Evolutionary conservation across 495 filamentous ascomycete genomes (phyloP), one percentile per base, ranked within the genome.

Genomic region (Penicillium tannophilum): DNA sequence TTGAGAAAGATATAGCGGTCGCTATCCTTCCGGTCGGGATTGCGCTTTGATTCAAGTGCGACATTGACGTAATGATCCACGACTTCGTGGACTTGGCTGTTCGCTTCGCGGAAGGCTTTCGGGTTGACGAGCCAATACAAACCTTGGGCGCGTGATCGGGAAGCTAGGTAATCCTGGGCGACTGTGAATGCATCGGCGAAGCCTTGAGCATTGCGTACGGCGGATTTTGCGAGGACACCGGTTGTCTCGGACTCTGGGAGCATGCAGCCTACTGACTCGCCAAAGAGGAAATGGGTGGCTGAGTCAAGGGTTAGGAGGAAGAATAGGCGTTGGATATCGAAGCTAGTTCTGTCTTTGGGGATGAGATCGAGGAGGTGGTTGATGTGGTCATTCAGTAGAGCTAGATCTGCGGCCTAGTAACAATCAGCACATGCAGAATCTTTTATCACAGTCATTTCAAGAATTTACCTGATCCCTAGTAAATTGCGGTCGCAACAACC

Each of bases 231-330:
- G 16, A 74, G 62, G 3, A 75, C 64, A 35, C 65, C 66, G 1
- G 59, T 51, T 5, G 58, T 58, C 44, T 56, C 42, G 1, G 64
- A 64, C 0, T 57, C 56, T 3, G 64, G 58, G 8, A 58, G 55
- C 61, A 84, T 70, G 30, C 74, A 76, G 45, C 78, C 67, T 1
- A 81, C 70, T 41, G 80, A 82, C 59, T 84, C 78, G 19, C 85
- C 85, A 55, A 87, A 86, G 52, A 90, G 73, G 65, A 90, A 89
- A 43, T 89, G 86, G 0, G 86, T 89, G 3, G 86, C 85, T 0
- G 80, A 83, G 68, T 90, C 88, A 54, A 88, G 81, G 3, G 86
- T 88, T 46, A 89, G 64, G 46, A 79, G 72, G 60, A 83, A 84
- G 56, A 90, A 83, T 7, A 86, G 73, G 1, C 68, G 70, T 59